Conservation (phyloP, 257 asterid genomes). For the Gentiana straminea region DNA sequence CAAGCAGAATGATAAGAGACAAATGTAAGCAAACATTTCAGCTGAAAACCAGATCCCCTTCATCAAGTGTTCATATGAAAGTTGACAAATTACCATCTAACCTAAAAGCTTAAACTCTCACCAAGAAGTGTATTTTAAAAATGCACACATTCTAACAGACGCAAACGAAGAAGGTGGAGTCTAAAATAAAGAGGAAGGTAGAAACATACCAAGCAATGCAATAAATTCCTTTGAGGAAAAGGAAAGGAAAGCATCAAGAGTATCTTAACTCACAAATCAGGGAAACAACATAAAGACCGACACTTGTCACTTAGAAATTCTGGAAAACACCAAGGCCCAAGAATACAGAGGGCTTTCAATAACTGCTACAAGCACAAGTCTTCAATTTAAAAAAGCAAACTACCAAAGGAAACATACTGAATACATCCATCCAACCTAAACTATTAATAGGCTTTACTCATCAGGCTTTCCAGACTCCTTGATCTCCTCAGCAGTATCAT, state of each 20-base stretch:
- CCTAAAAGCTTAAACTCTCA: too few relatives aligned
- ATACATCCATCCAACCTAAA: conserved; percentile 20
- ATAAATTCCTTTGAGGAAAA: conserved; percentile 5
- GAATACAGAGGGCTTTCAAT: conserved; percentile 17
- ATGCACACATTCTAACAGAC: too few relatives aligned
- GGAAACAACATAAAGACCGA: conserved; percentile 4
- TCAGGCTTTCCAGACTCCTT: conserved; percentile 79
- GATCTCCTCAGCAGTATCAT: conserved; percentile 69
- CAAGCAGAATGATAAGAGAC: too few relatives aligned
- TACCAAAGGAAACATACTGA: conserved; percentile 17
- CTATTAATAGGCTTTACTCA: conserved; percentile 28
- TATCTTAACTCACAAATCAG: conserved; percentile 3
- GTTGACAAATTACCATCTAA: too few relatives aligned
- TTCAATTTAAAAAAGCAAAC: conserved; percentile 15
- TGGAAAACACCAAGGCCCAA: conserved; percentile 9
- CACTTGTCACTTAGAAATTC: conserved; percentile 1
- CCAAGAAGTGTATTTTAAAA: too few relatives aligned
- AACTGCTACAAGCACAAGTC: conserved; percentile 29
- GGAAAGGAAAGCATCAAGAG: conserved; percentile 1
- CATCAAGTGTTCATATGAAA: too few relatives aligned
- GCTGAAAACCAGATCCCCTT: too few relatives aligned
- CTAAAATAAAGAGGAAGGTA: too few relatives aligned
- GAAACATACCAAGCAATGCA: not conserved
- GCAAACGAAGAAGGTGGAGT: too few relatives aligned
- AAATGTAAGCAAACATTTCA: too few relatives aligned